Percentiles rank a stretch among this genome's conserved stretches.
Conservation (phyloP, 805 yeast species). For the Metschnikowia cubensis region DNA sequence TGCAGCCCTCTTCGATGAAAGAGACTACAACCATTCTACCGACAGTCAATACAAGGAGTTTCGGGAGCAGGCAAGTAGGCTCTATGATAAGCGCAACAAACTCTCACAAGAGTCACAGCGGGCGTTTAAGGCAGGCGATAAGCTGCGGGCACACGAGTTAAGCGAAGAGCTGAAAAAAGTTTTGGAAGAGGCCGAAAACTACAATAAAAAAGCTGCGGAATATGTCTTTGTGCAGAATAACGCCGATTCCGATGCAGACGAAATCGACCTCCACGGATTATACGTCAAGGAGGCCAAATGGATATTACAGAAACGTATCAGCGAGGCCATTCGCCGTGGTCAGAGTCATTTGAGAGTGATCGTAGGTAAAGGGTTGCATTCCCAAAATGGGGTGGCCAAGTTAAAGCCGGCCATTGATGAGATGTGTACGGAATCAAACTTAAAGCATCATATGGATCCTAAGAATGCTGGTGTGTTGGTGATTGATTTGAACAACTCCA, state of each 20-base stretch:
- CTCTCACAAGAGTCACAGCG: constrained; percentile 65
- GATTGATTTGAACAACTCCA: constrained; percentile 48
- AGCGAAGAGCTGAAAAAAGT: constrained; percentile 66
- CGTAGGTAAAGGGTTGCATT: constrained; percentile 91
- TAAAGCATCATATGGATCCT: constrained; percentile 58
- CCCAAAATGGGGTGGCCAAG: constrained; percentile 77
- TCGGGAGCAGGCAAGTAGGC: constrained; percentile 65
- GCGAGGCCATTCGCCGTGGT: constrained; percentile 54
- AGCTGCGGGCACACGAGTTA: constrained; percentile 64
- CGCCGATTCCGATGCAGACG: constrained; percentile 77
- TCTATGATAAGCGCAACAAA: constrained; percentile 52
- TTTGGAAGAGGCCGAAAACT: constrained; percentile 56
- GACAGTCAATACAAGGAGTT: constrained; percentile 61
- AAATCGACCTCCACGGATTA: constrained; percentile 90
- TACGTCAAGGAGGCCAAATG: constrained; percentile 85
- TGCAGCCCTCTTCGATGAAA: constrained; percentile 18
- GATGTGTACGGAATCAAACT: constrained; percentile 62
- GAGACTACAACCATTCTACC: constrained; percentile 70
- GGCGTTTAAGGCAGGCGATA: constrained; percentile 75
- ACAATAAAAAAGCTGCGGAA: constrained; percentile 80
- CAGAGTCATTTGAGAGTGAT: constrained; percentile 72
- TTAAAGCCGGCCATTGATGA: constrained; percentile 85
- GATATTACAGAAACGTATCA: constrained; percentile 67
- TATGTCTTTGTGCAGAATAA: constrained; percentile 86
- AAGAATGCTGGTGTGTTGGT: constrained; percentile 79